Base-by-base conservation (phyloP, 106 monocot genomes). In the Xerophyta viscosa region DNA sequence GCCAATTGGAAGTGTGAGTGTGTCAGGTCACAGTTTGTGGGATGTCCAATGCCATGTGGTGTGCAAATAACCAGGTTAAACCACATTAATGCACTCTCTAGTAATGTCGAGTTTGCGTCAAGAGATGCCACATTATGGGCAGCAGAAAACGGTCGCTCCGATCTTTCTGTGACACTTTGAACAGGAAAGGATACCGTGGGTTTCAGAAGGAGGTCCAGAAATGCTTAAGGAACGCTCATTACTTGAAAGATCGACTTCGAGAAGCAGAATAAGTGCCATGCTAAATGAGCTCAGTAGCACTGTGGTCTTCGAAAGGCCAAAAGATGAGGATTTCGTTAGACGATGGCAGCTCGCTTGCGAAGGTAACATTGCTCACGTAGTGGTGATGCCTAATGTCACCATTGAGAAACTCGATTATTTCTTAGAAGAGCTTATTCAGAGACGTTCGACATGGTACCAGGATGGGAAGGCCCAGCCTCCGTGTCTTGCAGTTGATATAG, bases 201-300 rank as follows among this genome's bases (percentile, higher is more conserved):
- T 76, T 84, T 47, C 76, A 64, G 46, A 80, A 77, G 28, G 83
- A 98, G 58, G 96, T 98, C 17, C 89, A 98, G 46, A 89, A 90
- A 51, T 98, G 96, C 68, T 24, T 98, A 27, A 70, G 85, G 29
- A 98, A 98, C 46, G 89, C 89, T 9, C 82, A 86, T 25, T 89
- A 98, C 28, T 57, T 98, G 9, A 89, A 74, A 61, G 79, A 89
- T 28, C 76, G 71, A 1, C 76, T 98, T 2, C 67, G 57, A 57
- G 66, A 31, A 51, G 78, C 81, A 9, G 85, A 2, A 77, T 98
- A 13, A 61, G 89, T 12, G 89, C 89, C 25, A 98, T 98, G 96
- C 85, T 98, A 7, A 98, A 98, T 36, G 89, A 89, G 70, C 74
- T 98, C 22, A 89, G 96, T 31, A 98, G 96, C 74, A 98, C 89